Percentiles rank a stretch among this genome's conserved stretches.
Evolutionary conservation across 805 yeast species (phyloP).

Genomic region (Pichia scutulata): DNA sequence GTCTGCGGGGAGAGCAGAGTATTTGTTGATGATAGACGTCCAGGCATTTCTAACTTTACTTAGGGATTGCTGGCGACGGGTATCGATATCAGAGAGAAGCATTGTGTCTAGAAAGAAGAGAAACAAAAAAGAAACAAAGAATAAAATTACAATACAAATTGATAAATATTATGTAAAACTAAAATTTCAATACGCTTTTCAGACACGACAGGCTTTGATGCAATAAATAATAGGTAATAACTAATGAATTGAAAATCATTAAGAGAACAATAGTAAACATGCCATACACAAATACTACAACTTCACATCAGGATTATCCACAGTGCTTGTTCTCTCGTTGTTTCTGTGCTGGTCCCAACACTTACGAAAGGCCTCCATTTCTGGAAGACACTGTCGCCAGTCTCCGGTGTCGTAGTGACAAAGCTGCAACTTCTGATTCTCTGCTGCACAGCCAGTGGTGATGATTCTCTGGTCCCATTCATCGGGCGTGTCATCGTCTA

Average conservation of each 20-base stretch:
- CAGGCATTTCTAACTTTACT: not conserved
- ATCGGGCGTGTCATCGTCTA: slow-evolving; percentile 37
- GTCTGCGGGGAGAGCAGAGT: not conserved
- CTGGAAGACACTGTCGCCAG: slow-evolving; percentile 67
- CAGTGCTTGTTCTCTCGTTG: slow-evolving; percentile 32
- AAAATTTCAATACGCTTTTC: not conserved
- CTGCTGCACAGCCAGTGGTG: slow-evolving; percentile 70
- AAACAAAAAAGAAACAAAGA: not conserved
- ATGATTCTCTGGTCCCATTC: slow-evolving; percentile 71
- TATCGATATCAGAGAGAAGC: slow-evolving; percentile 1
- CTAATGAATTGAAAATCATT: no score
- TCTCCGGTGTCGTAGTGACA: slow-evolving; percentile 80
- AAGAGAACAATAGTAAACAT: not conserved
- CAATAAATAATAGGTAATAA: no score
- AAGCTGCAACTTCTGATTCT: slow-evolving; percentile 59
- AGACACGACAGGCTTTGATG: no score
- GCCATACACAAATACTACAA: not conserved
- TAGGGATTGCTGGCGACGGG: not conserved
- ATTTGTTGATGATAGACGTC: not conserved
- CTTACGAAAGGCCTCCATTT: slow-evolving; percentile 39
- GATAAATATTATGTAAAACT: no score
- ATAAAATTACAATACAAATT: not conserved
- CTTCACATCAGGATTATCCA: slow-evolving; percentile 19
- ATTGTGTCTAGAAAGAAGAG: not conserved
- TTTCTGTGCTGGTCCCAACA: slow-evolving; percentile 37